Evolutionary conservation across 345 rosid genomes (phyloP).

Genomic region (Euclidium syriacum): DNA sequence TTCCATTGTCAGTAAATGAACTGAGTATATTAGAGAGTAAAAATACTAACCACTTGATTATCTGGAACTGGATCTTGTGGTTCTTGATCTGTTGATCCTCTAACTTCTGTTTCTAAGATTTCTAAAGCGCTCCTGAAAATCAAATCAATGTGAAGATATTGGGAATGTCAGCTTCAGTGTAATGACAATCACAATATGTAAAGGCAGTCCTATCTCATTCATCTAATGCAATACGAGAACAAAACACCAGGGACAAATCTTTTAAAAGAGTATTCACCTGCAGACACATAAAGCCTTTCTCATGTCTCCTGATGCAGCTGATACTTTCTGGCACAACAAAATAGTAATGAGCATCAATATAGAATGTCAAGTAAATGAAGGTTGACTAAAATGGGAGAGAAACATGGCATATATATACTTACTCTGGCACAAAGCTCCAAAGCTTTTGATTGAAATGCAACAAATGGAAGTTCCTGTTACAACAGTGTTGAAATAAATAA

Average conservation of each 20-base stretch:
- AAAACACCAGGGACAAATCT: neutral
- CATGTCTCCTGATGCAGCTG: slow-evolving; percentile 97
- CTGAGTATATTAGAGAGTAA: neutral
- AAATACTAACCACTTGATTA: slow-evolving; percentile 36
- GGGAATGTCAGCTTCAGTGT: neutral
- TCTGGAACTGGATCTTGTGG: slow-evolving; percentile 22
- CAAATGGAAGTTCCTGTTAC: slow-evolving; percentile 54
- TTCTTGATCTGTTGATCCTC: slow-evolving; percentile 32
- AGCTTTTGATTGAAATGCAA: slow-evolving; percentile 69
- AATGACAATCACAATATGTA: neutral
- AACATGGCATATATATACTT: slow-evolving; percentile 25
- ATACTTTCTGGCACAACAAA: slow-evolving; percentile 61
- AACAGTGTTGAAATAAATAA: slow-evolving; percentile 3
- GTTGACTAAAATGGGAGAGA: neutral
- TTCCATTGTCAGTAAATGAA: neutral
- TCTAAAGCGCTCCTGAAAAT: slow-evolving; percentile 71
- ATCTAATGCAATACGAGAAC: slow-evolving; percentile 4
- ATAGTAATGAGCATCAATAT: slow-evolving; percentile 10
- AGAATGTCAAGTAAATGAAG: neutral
- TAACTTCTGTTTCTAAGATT: slow-evolving; percentile 64
- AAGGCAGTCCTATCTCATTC: slow-evolving; percentile 1
- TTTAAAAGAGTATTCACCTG: slow-evolving; percentile 41
- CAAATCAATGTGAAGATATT: neutral
- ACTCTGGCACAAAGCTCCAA: slow-evolving; percentile 96
- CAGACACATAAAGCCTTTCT: slow-evolving; percentile 84